A percentile compares a stretch with the other conserved stretches of the same genome.
Evolutionary conservation across 192 early-diverging fungal species (phyloP).

Genomic region (Gaertneriomyces sp.): DNA sequence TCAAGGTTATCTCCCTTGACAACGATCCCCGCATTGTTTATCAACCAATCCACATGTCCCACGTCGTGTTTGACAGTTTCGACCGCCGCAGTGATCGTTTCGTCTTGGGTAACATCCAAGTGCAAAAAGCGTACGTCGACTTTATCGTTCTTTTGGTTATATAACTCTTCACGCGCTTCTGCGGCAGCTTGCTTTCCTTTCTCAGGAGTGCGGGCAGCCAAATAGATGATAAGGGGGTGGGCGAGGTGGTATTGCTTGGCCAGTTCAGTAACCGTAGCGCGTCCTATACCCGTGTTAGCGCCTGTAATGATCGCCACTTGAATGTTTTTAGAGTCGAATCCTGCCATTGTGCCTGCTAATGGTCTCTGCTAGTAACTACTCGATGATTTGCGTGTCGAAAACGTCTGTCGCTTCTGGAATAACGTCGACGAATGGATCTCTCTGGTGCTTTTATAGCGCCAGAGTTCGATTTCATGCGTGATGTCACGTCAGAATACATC

Average conservation of each 20-base stretch:
- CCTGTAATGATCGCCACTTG: conserved; percentile 11
- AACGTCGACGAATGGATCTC: too few species aligned
- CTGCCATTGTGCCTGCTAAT: too few species aligned
- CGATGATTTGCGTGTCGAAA: too few species aligned
- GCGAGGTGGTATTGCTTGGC: not conserved
- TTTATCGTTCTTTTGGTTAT: not conserved
- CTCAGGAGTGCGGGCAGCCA: conserved; percentile 3
- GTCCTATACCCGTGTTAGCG: conserved; percentile 21
- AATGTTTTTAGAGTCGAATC: too few species aligned
- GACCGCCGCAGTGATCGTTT: conserved; percentile 4
- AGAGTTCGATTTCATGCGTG: too few species aligned
- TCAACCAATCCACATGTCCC: conserved; percentile 10
- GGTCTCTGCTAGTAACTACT: too few species aligned
- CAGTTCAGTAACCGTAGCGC: conserved; percentile 11
- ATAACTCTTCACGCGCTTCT: conserved; percentile 7
- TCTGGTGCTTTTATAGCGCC: too few species aligned
- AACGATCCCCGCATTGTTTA: conserved; percentile 19
- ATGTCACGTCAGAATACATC: too few species aligned
- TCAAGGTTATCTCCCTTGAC: conserved; percentile 5
- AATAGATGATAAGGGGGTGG: conserved; percentile 6
- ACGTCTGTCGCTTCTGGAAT: too few species aligned
- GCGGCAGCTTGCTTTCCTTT: conserved; percentile 2
- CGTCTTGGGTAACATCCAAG: conserved; percentile 6
- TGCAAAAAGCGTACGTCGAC: conserved; percentile 5
- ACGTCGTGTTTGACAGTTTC: not conserved